Conservation (phyloP, 768 basidiomycete species). For the Rhodocollybia butyracea region DNA sequence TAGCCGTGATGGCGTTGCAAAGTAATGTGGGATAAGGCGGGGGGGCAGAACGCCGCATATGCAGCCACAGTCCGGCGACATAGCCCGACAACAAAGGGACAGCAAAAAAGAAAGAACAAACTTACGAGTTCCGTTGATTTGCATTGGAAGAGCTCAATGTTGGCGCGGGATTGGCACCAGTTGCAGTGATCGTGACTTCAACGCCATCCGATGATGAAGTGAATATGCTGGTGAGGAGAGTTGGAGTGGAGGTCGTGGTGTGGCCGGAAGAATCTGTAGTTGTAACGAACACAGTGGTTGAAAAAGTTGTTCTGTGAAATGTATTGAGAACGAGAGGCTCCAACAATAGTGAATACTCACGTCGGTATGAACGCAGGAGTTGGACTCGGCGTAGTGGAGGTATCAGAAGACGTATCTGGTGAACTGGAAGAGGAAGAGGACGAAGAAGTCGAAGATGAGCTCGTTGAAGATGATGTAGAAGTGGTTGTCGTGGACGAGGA, state of each 20-base stretch:
- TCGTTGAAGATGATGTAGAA: conserved; percentile 15
- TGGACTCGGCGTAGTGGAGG: conserved; percentile 3
- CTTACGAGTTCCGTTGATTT: conserved; percentile 41
- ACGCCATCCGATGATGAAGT: conserved; percentile 56
- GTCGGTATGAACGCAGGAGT: conserved; percentile 6
- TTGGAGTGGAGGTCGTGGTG: conserved; percentile 47
- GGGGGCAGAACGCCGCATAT: conserved; percentile 1
- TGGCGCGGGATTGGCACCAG: conserved; percentile 69
- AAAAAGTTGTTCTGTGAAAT: conserved; percentile 46
- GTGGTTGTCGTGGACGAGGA: conserved; percentile 17
- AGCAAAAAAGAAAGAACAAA: conserved; percentile 18
- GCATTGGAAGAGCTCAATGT: conserved; percentile 53
- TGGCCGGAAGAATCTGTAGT: conserved; percentile 59
- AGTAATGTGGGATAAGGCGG: neutral
- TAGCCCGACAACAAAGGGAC: neutral
- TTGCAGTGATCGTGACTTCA: conserved; percentile 56
- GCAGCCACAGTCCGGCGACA: neutral
- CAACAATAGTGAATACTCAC: conserved; percentile 4
- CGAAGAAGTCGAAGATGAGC: conserved; percentile 11
- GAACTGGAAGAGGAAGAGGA: conserved; percentile 3
- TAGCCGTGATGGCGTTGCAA: too few relatives aligned
- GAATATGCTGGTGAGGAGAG: conserved; percentile 52
- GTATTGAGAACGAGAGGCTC: conserved; percentile 13
- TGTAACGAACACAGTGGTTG: conserved; percentile 49
- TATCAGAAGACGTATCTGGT: conserved; percentile 2